Conservation (phyloP, 345 rosid genomes). For the Salix dunnii region DNA sequence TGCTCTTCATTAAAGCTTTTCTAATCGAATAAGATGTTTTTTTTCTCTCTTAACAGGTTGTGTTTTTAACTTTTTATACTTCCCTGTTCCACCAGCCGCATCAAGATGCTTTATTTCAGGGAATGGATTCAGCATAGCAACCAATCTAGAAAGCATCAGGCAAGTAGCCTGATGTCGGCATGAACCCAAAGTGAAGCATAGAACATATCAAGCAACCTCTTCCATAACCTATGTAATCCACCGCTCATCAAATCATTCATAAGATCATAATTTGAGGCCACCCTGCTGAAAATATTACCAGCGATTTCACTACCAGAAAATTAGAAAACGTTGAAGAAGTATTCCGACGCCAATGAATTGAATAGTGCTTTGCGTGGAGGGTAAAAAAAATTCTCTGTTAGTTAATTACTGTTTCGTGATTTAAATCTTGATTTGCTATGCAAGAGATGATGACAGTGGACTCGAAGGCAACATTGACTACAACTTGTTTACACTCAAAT, state of each 20-base stretch:
- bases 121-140: conserved; percentile 78
- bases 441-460: too few relatives aligned
- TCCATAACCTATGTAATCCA: conserved; percentile 91
- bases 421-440: too few relatives aligned
- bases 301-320: conserved; percentile 79
- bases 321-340: too few relatives aligned
- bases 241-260: conserved; percentile 98
- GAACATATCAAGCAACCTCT: conserved; percentile 30
- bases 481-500: too few relatives aligned
- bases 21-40: too few relatives aligned
- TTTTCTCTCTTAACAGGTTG: neutral
- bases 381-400: too few relatives aligned
- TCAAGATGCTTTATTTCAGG: conserved; percentile 97
- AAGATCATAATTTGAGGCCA: conserved; percentile 87
- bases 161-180: conserved; percentile 2
- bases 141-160: conserved; percentile 48
- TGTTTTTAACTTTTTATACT: neutral
- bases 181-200: conserved; percentile 1
- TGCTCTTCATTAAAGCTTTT: too few relatives aligned
- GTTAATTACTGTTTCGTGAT: too few relatives aligned
- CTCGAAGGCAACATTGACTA: too few relatives aligned
- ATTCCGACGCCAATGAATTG: too few relatives aligned
- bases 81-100: conserved; percentile 98
- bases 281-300: conserved; percentile 75
- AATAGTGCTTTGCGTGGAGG: too few relatives aligned